Evolutionary conservation across 768 basidiomycete genomes (phyloP).

Genomic region (Coprinopsis marcescibilis): DNA sequence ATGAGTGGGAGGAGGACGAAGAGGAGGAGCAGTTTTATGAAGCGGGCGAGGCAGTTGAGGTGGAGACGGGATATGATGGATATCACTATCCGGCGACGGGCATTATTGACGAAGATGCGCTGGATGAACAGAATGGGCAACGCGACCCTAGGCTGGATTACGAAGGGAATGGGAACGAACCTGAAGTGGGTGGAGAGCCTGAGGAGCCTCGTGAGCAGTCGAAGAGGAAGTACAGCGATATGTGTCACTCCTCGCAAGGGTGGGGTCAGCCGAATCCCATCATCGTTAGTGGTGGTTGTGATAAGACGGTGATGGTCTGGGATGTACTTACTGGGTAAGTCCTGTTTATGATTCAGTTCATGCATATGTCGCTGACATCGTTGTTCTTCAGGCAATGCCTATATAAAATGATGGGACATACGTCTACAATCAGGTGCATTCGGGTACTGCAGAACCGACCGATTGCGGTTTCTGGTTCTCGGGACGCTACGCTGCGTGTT

Average conservation of each 20-base stretch:
- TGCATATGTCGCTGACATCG: not conserved
- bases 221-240: conserved; percentile 38
- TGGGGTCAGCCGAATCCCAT: conserved; percentile 86
- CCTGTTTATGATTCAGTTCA: not conserved
- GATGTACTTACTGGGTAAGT: conserved; percentile 79
- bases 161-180: not conserved
- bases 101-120: conserved; percentile 7
- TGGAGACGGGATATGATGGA: not conserved
- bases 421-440: conserved; percentile 86
- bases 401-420: conserved; percentile 77
- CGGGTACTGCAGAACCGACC: conserved; percentile 84
- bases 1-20: too few relatives aligned
- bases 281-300: conserved; percentile 90
- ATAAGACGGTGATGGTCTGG: conserved; percentile 90
- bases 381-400: conserved; percentile 58
- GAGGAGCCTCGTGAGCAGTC: not conserved
- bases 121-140: not conserved
- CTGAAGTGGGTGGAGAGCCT: not conserved
- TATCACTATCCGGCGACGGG: not conserved
- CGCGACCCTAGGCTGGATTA: not conserved
- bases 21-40: too few relatives aligned
- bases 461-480: conserved; percentile 84
- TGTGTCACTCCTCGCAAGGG: conserved; percentile 67
- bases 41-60: not conserved
- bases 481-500: conserved; percentile 80